Evolutionary conservation across 2,329 filamentous ascomycete genomes (phyloP), one percentile per base, ranked within the genome.

Genomic region (Hypoxylon sp.): DNA sequence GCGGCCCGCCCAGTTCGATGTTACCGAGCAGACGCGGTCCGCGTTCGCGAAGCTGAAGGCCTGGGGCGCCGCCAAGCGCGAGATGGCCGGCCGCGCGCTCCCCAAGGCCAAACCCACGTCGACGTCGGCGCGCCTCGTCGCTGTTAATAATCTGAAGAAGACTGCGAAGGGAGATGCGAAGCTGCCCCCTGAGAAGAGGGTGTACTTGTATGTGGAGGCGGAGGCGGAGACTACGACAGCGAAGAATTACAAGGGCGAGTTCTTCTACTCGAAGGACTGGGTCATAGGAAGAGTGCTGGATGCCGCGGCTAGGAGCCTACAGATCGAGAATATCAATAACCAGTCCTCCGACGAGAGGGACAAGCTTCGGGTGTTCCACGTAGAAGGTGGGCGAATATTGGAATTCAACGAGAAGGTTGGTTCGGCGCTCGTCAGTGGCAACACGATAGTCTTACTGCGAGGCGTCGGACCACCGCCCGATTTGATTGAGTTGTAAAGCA

Each of bases 141-240:
- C 91, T 5, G 85, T 95, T 6, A 94, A 94, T 70, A 89, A 87
- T 8, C 84, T 99, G 46, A 98, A 97, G 83, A 92, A 91, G 78
- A 90, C 88, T 0, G 95, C 96, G 2, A 98, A 97, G 82, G 97
- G 97, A 0, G 95, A 98, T 72, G 89, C 90, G 8, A 95, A 94
- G 75, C 81, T 98, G 0, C 85, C 94, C 0, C 80, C 85, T 0
- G 94, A 97, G 71, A 97, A 97, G 83, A 85, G 96, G n/a, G 82
- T 99, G 1, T 98, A 98, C 77, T 77, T 99, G 0, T 91, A 92
- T 77, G 93, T 98, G 17, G 95, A 98, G 78, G 96, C 95, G 0
- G 94, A 95, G 76, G 92, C 93, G 8, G 92, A 93, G 75, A 97
- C 94, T 0, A 91, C 94, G 1, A 92, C 90, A 58, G 89, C 92